These are phyloP conservation scores for Pueraria montana DNA, from an alignment of 306 rosid species.

Conservation along the genomic window DNA sequence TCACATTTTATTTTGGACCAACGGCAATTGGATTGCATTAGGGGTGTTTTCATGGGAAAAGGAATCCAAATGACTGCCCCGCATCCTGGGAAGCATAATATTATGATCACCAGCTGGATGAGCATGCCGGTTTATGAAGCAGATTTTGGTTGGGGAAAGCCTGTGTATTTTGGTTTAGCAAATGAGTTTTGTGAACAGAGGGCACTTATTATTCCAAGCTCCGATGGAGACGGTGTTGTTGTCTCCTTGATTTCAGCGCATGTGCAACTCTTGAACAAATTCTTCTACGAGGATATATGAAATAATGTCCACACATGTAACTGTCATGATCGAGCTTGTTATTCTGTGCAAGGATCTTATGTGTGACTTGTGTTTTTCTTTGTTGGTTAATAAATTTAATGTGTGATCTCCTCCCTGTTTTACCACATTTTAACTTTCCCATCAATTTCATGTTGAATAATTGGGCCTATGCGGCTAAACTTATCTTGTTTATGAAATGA, in stretches of 20 bases:
- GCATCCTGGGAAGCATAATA: neutral
- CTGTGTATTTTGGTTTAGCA: constrained; percentile 1
- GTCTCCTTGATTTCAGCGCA: neutral
- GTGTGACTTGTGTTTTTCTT: too few species aligned
- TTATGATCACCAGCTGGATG: neutral
- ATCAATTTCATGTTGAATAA: too few species aligned
- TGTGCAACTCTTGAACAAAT: neutral
- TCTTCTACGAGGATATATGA: too few species aligned
- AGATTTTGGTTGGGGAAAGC: constrained; percentile 44
- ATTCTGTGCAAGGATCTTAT: too few species aligned
- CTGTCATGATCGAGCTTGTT: too few species aligned
- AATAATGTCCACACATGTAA: too few species aligned
- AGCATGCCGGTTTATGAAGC: neutral
- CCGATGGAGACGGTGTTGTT: constrained; percentile 1
- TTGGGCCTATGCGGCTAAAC: too few species aligned
- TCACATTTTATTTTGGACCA: neutral
- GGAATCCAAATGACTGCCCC: neutral
- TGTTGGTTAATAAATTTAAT: too few species aligned
- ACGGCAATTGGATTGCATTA: neutral
- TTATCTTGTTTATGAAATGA: too few species aligned
- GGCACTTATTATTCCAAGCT: neutral
- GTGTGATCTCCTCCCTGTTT: too few species aligned
- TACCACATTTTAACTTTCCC: too few species aligned
- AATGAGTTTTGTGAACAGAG: neutral
- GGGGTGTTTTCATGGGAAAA: neutral